Base-by-base conservation (phyloP, 805 yeast genomes). In the Suhomyces sp. region DNA sequence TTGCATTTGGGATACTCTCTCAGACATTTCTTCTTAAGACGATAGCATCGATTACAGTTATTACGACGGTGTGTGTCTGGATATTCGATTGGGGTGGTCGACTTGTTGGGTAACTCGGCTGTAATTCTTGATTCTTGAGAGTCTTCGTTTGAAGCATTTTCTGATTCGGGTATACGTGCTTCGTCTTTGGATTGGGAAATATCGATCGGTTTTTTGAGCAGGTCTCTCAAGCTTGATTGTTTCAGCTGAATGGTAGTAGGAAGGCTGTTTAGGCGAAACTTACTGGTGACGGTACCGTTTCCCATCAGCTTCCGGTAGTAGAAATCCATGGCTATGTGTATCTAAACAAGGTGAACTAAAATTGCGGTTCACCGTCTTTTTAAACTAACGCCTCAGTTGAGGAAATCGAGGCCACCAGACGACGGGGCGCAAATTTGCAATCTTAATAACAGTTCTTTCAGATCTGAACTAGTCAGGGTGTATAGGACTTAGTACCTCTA, bases 11-110 rank as follows among this genome's bases (percentile, higher is more conserved):
- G 79, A 51, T 68, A 69, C 33, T 64, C 66, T 48, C 78, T 62
- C 46, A 68, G 65, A 55, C 79, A 75, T 58, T 73, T 73, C 57
- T 75, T 75, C 64, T 75, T 75, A 52, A 75, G 64, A 38, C 73
- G 61, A 54, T 75, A 73, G 60, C 79, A 74, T 19, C 77, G 60
- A 35, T 59, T 66, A 54, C 79, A 74, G 62, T 71, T 74, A 55
- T 64, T 66, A 12, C 71, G 66, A 53, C 71, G 74, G 54, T 69
- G 75, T 19, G 71, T 60, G 6, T 58, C 56, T 23, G 52, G 52
- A 33, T 45, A 45, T 46, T 55, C 55, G 19, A 57, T 17, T 6
- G 53, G 53, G 50, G 15, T 22, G 40, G 38, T n/a, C 24, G 48
- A 38, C 26, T 47, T 35, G n/a, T 6, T 23, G 26, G n/a, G 42